Conservation (phyloP, 768 basidiomycete species). For the Podaxis sp. region DNA sequence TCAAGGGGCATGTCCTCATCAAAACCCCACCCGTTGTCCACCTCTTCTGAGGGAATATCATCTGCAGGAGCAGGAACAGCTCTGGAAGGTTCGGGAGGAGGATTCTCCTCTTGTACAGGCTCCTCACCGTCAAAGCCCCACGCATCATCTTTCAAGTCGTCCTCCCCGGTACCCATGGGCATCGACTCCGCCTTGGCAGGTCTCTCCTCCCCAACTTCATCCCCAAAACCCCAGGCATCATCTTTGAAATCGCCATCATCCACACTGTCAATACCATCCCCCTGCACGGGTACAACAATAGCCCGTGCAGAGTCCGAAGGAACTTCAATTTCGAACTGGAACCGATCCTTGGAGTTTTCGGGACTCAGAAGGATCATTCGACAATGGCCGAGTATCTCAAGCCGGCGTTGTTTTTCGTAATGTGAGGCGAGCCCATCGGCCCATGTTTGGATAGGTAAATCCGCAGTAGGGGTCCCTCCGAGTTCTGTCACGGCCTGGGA, state of each 20-base stretch:
- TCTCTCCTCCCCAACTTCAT: slow-evolving; percentile 15
- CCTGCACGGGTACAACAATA: slow-evolving; percentile 26
- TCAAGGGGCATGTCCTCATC: slow-evolving; percentile 31
- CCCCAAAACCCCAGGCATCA: slow-evolving; percentile 30
- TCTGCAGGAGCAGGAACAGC: slow-evolving; percentile 16
- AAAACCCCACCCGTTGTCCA: slow-evolving; percentile 47
- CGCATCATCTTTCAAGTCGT: slow-evolving; percentile 31
- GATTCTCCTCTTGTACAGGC: neutral
- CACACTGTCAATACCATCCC: slow-evolving; percentile 19
- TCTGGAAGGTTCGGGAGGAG: neutral
- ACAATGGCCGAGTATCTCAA: slow-evolving; percentile 58
- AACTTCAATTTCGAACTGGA: slow-evolving; percentile 35
- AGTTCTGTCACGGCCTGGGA: slow-evolving; percentile 42
- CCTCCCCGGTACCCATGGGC: slow-evolving; percentile 9
- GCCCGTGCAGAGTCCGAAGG: slow-evolving; percentile 25
- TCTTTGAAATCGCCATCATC: slow-evolving; percentile 36
- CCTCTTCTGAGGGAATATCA: slow-evolving; percentile 24
- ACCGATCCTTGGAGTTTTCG: slow-evolving; percentile 33
- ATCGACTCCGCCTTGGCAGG: slow-evolving; percentile 13
- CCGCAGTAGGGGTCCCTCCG: slow-evolving; percentile 42
- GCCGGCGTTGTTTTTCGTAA: slow-evolving; percentile 75
- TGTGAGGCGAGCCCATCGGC: slow-evolving; percentile 61
- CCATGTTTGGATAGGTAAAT: slow-evolving; percentile 64
- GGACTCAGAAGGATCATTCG: slow-evolving; percentile 48
- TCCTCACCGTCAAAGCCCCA: slow-evolving; percentile 50